A percentile compares a stretch with the other conserved stretches of the same genome.
Evolutionary conservation across 2,329 filamentous ascomycete species (phyloP).

Genomic region (Delphinella strobiligena): DNA sequence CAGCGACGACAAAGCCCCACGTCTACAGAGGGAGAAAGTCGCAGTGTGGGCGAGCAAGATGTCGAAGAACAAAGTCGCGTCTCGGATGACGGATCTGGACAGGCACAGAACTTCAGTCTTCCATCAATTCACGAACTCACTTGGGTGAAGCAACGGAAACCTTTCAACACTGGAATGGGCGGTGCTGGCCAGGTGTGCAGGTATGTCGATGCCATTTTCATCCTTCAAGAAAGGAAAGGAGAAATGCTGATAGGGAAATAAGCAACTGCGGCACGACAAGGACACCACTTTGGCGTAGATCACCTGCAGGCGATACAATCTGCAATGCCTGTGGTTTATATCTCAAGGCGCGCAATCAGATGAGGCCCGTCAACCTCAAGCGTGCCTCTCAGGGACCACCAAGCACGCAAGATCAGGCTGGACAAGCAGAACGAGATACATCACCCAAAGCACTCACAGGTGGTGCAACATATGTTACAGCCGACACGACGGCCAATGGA

Average conservation of each 20-base stretch:
- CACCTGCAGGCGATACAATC: constrained; percentile 84
- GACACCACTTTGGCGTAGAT: constrained; percentile 89
- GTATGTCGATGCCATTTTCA: constrained; percentile 39
- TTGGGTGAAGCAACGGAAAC: constrained; percentile 7
- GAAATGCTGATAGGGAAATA: constrained; percentile 10
- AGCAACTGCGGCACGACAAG: constrained; percentile 93
- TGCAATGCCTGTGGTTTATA: constrained; percentile 97
- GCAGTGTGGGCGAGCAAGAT: constrained; percentile 6
- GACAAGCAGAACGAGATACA: constrained; percentile 1
- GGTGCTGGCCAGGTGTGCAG: constrained; percentile 55
- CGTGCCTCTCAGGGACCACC: constrained; percentile 43
- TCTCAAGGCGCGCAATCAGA: constrained; percentile 81
- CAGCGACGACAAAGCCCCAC: constrained; percentile 8
- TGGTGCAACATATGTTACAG: constrained; percentile 61
- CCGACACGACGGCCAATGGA: constrained; percentile 63
- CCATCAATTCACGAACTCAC: constrained; percentile 9
- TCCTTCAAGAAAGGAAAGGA: not conserved
- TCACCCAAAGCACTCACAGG: constrained; percentile 5
- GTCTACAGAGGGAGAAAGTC: constrained; percentile 7
- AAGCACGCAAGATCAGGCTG: constrained; percentile 17
- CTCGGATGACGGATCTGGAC: not conserved
- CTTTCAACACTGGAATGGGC: constrained; percentile 7
- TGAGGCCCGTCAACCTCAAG: constrained; percentile 82
- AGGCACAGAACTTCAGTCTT: constrained; percentile 3
- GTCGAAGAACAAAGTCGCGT: not conserved